phyloP scores from a whole-genome alignment of 148 eudicot genomes.

The Cornus florida region DNA sequence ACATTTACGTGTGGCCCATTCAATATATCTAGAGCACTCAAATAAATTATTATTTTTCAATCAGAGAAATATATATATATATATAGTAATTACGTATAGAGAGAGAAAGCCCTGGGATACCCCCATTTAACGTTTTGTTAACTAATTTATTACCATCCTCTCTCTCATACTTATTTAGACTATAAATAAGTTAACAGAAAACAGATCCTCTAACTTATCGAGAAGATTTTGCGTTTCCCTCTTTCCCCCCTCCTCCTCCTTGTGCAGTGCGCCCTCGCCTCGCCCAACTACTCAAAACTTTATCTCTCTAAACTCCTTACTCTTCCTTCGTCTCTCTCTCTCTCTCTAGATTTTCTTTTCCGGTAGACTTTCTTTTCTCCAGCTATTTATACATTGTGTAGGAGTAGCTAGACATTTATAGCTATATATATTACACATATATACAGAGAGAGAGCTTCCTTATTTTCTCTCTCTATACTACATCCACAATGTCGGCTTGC shows the following conservation, averaged over 20 bases:
- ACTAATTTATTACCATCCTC: too few species aligned
- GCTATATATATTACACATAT: background rate
- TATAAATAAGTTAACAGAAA: too few species aligned
- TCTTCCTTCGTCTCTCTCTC: background rate
- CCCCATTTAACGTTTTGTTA: too few species aligned
- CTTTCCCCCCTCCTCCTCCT: background rate
- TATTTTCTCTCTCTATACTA: background rate
- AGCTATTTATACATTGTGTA: background rate
- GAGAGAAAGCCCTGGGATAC: too few species aligned
- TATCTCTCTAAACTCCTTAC: background rate
- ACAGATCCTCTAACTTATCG: too few species aligned
- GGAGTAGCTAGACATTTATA: background rate
- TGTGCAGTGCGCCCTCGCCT: background rate
- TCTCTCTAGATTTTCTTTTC: background rate
- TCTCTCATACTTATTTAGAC: too few species aligned
- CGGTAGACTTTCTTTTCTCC: background rate
- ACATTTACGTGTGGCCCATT: too few species aligned
- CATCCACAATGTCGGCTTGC: conserved; percentile 56
- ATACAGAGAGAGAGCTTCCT: background rate
- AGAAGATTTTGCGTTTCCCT: background rate
- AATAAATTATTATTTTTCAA: too few species aligned
- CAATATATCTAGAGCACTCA: too few species aligned
- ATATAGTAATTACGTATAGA: too few species aligned
- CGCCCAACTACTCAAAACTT: background rate
- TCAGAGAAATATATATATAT: too few species aligned